Conservation (phyloP, 2,329 filamentous ascomycete species). For the Coniochaeta ligniaria region DNA sequence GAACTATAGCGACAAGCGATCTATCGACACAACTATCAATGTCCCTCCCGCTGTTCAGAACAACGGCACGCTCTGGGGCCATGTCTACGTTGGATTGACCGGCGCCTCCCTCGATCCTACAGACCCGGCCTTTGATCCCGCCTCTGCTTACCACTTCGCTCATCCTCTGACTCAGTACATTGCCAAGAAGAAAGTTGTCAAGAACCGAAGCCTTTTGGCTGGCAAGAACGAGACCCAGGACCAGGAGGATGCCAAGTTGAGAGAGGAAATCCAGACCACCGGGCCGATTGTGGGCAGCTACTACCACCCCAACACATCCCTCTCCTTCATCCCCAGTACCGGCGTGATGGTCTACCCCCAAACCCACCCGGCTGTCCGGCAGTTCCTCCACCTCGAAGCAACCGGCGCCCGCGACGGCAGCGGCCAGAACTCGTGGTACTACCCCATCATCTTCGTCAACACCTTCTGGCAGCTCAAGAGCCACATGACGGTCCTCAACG, state of each 20-base stretch:
- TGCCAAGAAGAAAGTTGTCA: conserved; percentile 80
- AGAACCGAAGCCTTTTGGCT: conserved; percentile 81
- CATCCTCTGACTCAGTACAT: conserved; percentile 85
- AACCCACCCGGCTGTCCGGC: conserved; percentile 66
- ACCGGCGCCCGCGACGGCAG: conserved; percentile 75
- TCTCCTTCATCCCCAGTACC: conserved; percentile 77
- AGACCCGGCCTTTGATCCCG: conserved; percentile 62
- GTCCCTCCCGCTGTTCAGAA: conserved; percentile 77
- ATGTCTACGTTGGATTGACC: conserved; percentile 79
- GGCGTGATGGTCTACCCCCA: conserved; percentile 61
- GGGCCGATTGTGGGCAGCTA: conserved; percentile 74
- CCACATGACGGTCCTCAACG: conserved; percentile 89
- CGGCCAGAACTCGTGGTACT: conserved; percentile 90
- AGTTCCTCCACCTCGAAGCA: conserved; percentile 72
- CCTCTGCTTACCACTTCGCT: conserved; percentile 74
- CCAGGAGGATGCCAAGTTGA: conserved; percentile 42
- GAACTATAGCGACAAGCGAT: conserved; percentile 71
- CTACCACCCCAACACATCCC: conserved; percentile 91
- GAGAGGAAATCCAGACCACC: conserved; percentile 42
- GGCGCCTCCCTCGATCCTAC: conserved; percentile 73
- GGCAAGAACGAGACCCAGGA: conserved; percentile 34
- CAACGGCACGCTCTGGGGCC: conserved; percentile 90
- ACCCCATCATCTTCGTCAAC: conserved; percentile 84
- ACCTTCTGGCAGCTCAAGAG: conserved; percentile 93
- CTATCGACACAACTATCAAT: conserved; percentile 67